Evolutionary conservation across 2,329 filamentous ascomycete species (phyloP).

Genomic region (Talaromyces verruculosus): DNA sequence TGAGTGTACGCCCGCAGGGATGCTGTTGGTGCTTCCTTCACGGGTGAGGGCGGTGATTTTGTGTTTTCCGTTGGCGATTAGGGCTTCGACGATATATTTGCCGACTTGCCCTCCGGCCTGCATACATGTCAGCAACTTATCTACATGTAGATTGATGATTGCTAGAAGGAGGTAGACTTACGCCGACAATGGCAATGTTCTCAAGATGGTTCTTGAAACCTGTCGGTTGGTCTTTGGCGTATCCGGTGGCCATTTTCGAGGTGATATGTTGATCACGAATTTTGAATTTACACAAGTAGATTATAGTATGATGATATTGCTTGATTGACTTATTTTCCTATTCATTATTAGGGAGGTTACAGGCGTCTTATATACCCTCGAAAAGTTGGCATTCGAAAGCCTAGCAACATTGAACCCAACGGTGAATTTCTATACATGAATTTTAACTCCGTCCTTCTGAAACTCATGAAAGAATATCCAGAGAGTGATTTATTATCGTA

Average conservation of each 20-base stretch:
- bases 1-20: constrained; percentile 49
- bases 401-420: background rate
- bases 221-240: constrained; percentile 18
- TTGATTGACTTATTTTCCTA: background rate
- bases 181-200: constrained; percentile 43
- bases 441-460: background rate
- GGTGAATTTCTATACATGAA: background rate
- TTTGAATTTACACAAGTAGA: background rate
- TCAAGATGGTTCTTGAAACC: constrained; percentile 34
- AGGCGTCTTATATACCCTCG: background rate
- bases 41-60: constrained; percentile 55
- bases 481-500: background rate
- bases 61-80: constrained; percentile 53
- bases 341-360: background rate
- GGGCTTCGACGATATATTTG: constrained; percentile 28
- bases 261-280: background rate
- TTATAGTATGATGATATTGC: background rate
- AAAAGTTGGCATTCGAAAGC: background rate
- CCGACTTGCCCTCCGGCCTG: constrained; percentile 41
- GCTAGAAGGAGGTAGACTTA: constrained; percentile 25
- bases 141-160: background rate
- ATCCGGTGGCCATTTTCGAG: constrained; percentile 6
- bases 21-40: constrained; percentile 39
- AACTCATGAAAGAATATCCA: background rate
- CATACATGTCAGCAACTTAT: background rate